Conservation (phyloP, 2,329 filamentous ascomycete genomes). For the Aspergillus jensenii region DNA sequence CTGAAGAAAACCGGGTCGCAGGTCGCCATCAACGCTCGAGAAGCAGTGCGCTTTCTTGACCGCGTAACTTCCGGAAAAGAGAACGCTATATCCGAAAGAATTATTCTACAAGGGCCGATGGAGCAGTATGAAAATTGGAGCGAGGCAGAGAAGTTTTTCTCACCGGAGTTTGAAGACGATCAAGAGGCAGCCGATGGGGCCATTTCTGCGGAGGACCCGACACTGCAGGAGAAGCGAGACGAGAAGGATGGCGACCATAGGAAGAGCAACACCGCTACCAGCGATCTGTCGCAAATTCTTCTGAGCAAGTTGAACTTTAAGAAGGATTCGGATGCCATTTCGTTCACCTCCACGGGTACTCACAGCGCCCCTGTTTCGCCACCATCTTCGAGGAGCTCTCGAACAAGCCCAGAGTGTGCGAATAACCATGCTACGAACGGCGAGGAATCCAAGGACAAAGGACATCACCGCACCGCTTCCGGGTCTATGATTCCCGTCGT, state of each 20-base stretch:
- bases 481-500: conserved; percentile 38
- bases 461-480: conserved; percentile 34
- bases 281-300: conserved; percentile 49
- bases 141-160: conserved; percentile 47
- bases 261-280: conserved; percentile 25
- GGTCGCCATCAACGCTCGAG: conserved; percentile 51
- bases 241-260: conserved; percentile 22
- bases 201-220: conserved; percentile 17
- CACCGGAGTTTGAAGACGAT: conserved; percentile 46
- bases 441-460: conserved; percentile 18
- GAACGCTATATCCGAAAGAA: conserved; percentile 41
- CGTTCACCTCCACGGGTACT: conserved; percentile 43
- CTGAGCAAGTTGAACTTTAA: conserved; percentile 50
- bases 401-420: conserved; percentile 45
- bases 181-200: conserved; percentile 24
- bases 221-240: conserved; percentile 18
- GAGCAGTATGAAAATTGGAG: conserved; percentile 50
- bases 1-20: conserved; percentile 47
- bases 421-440: conserved; percentile 28
- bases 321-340: conserved; percentile 39
- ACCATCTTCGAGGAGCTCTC: conserved; percentile 46
- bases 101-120: conserved; percentile 50
- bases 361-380: conserved; percentile 45
- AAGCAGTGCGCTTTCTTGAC: conserved; percentile 54
- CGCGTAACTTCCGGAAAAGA: conserved; percentile 50